Evolutionary conservation across 257 asterid species (phyloP).

Genomic region (Echites panduratus): DNA sequence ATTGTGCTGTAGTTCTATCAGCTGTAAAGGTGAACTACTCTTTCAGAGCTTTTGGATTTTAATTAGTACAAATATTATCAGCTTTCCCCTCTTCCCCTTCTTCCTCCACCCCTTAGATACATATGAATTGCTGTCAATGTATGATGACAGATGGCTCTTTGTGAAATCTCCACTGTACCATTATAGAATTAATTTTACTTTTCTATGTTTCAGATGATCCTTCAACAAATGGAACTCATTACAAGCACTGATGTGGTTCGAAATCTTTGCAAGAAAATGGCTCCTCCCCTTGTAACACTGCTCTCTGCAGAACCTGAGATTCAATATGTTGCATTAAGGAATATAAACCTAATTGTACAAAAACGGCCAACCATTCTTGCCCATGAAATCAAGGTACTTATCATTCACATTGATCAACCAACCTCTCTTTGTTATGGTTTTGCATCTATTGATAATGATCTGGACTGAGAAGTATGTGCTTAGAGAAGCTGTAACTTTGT

Average conservation of each 20-base stretch:
- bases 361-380: slow-evolving; percentile 96
- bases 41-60: neutral
- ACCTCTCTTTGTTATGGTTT: slow-evolving; percentile 8
- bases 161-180: neutral
- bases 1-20: slow-evolving; percentile 98
- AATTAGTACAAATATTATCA: neutral
- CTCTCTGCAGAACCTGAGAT: slow-evolving; percentile 97
- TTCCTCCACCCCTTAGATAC: neutral
- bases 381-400: slow-evolving; percentile 82
- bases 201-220: slow-evolving; percentile 75
- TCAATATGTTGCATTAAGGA: slow-evolving; percentile 89
- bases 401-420: neutral
- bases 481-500: slow-evolving; percentile 13
- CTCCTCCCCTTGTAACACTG: slow-evolving; percentile 96
- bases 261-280: slow-evolving; percentile 99
- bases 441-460: slow-evolving; percentile 8
- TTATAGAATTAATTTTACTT: slow-evolving; percentile 7
- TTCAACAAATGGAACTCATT: slow-evolving; percentile 97
- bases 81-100: neutral
- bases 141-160: neutral
- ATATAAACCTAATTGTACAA: slow-evolving; percentile 94
- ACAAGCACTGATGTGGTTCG: slow-evolving; percentile 96
- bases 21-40: slow-evolving; percentile 64
- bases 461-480: neutral
- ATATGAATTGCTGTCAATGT: neutral